A percentile compares a stretch with the other conserved stretches of the same genome.
Conservation (phyloP, 495 filamentous ascomycete species). For the Lasiosphaeriaceae sp. region DNA sequence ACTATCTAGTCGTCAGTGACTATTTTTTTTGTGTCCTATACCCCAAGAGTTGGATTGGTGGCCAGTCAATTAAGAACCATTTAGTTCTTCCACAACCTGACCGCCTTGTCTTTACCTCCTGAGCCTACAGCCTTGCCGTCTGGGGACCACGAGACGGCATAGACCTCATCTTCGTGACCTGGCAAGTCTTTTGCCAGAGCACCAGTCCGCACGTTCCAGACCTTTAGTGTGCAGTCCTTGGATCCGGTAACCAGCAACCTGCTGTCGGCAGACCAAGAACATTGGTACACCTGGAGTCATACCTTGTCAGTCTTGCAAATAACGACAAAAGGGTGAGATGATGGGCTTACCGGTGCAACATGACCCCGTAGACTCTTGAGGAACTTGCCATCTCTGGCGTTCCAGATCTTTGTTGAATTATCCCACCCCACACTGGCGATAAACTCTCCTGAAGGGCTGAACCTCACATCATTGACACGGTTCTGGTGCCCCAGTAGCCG, state of each 20-base stretch:
- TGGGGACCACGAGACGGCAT: conserved; percentile 56
- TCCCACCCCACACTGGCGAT: conserved; percentile 91
- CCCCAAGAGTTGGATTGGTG: no score
- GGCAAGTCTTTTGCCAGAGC: conserved; percentile 83
- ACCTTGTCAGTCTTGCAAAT: background rate
- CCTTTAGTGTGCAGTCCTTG: conserved; percentile 93
- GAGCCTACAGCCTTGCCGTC: conserved; percentile 44
- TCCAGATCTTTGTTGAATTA: conserved; percentile 50
- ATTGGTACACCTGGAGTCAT: conserved; percentile 64
- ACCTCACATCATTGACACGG: conserved; percentile 90
- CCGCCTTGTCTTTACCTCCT: conserved; percentile 89
- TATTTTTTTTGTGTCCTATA: background rate
- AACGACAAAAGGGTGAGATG: background rate
- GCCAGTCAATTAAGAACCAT: background rate
- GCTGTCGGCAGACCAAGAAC: conserved; percentile 85
- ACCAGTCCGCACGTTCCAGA: conserved; percentile 83
- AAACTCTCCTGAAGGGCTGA: conserved; percentile 80
- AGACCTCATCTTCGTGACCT: conserved; percentile 85
- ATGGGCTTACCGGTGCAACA: conserved; percentile 60
- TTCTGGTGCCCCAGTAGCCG: conserved; percentile 91
- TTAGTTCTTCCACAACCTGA: conserved; percentile 73
- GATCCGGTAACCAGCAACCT: conserved; percentile 76
- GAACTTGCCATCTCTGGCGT: conserved; percentile 65
- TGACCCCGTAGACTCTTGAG: conserved; percentile 84
- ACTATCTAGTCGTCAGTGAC: background rate